Evolutionary conservation across 2,329 filamentous ascomycete species (phyloP).

Genomic region (Neobulgaria alba): DNA sequence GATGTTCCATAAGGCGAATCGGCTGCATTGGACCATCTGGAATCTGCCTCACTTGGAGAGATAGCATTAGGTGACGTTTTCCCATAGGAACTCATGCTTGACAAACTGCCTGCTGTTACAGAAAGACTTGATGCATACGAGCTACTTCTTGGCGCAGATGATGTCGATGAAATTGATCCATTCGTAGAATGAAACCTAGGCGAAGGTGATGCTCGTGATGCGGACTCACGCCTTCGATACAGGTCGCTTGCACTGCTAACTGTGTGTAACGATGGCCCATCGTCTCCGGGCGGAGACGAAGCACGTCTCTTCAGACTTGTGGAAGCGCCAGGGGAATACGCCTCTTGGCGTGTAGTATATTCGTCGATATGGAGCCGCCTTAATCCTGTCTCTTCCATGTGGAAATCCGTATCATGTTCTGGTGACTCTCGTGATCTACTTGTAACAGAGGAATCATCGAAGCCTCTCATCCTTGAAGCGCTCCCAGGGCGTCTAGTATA

Average conservation of each 20-base stretch:
- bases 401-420: conserved; percentile 35
- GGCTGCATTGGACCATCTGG: no score
- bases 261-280: conserved; percentile 28
- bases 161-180: conserved; percentile 56
- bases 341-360: conserved; percentile 30
- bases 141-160: conserved; percentile 51
- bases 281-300: conserved; percentile 50
- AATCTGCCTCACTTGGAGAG: conserved; percentile 35
- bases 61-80: conserved; percentile 51
- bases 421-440: conserved; percentile 41
- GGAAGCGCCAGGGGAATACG: conserved; percentile 26
- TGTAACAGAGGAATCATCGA: conserved; percentile 40
- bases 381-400: conserved; percentile 45
- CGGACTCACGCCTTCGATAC: conserved; percentile 36
- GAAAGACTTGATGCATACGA: conserved; percentile 57
- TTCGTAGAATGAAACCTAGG: conserved; percentile 46
- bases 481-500: conserved; percentile 37
- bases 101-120: conserved; percentile 52
- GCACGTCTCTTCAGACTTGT: conserved; percentile 56
- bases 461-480: conserved; percentile 29
- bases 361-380: conserved; percentile 45
- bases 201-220: conserved; percentile 44
- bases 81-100: conserved; percentile 54
- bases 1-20: conserved; percentile 46
- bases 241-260: conserved; percentile 28